Base-by-base conservation (phyloP, 2,329 filamentous ascomycete genomes). In the Scopulariopsis brevicaulis region DNA sequence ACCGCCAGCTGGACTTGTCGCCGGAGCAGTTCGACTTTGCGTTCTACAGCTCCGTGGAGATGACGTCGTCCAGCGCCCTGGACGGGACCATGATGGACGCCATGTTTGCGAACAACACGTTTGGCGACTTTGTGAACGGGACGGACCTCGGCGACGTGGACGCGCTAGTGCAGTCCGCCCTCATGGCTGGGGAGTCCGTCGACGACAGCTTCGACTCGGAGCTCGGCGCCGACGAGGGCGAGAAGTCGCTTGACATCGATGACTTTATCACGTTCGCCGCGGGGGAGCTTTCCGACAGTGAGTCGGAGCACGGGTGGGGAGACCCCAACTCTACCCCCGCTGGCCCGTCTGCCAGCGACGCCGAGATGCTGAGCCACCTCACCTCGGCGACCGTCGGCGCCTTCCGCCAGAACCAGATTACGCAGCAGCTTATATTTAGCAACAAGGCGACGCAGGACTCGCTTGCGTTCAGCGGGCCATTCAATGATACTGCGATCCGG, bases 201-300 rank as follows among this genome's bases (percentile, higher is more conserved):
- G 78, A 80, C 37, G 79, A 80, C 52, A 77, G 73, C 62, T 75
- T 72, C 63, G 80, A 73, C n/a, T 75, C 71, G 0, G 74, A 74
- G 59, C 60, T 62, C 12, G 63, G 70, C 18, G 79, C 80, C 22
- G 85, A 87, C 54, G 84, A 87, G 24, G 84, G 80, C 28, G 85
- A 88, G 62, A 77, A 82, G 64, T 77, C 77, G 58, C 72, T 87
- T 18, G 81, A 85, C 61, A 77, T 91, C 12, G 82, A 87, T 56
- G 87, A 92, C 66, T 88, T 93, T 61, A 82, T 92, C 63, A 79
- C 84, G 56, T 86, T 87, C 68, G 80, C 82, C 20, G 78, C 81
- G 22, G 76, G 75, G 22, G 77, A 24, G 12, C 24, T 51, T 15
- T 57, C 55, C n/a, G 86, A 87, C 10, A 75, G 82, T 62, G 81